Percentiles rank a stretch among this genome's conserved stretches.
phyloP scores from a whole-genome alignment of 495 filamentous ascomycete genomes.

The Lindgomyces ingoldianus region DNA sequence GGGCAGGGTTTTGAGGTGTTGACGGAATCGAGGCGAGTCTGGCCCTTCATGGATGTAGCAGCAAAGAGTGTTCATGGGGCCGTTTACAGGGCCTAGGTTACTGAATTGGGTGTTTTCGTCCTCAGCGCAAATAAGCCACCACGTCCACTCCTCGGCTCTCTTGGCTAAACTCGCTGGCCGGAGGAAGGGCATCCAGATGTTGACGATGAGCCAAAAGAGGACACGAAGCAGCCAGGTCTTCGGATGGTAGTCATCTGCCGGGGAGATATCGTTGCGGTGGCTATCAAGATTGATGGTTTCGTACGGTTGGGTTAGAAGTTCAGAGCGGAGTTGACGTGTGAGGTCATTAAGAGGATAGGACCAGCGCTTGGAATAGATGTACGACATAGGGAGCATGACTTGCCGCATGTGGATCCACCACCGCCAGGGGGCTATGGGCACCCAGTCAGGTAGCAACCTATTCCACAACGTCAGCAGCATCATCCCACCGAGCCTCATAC shows the following conservation, averaged over 20 bases:
- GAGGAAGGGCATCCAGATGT: constrained; percentile 75
- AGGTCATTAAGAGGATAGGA: constrained; percentile 69
- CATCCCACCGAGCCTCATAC: no score
- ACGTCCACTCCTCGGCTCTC: constrained; percentile 73
- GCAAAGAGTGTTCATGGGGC: constrained; percentile 79
- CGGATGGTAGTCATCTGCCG: constrained; percentile 86
- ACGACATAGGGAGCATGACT: constrained; percentile 91
- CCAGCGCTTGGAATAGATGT: constrained; percentile 79
- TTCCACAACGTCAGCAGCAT: neutral
- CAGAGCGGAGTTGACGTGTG: constrained; percentile 71
- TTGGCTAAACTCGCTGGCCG: constrained; percentile 58
- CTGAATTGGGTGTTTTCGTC: constrained; percentile 89
- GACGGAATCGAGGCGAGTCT: constrained; percentile 69
- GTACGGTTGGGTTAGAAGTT: constrained; percentile 82
- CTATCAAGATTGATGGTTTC: constrained; percentile 71
- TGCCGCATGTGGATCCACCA: constrained; percentile 99
- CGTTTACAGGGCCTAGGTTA: constrained; percentile 85
- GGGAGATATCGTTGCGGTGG: constrained; percentile 80
- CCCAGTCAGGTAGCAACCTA: constrained; percentile 89
- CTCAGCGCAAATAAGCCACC: constrained; percentile 79
- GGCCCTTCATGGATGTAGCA: constrained; percentile 85
- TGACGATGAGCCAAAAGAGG: constrained; percentile 72
- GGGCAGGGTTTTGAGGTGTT: constrained; percentile 75
- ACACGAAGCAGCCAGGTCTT: constrained; percentile 80
- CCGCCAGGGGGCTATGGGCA: constrained; percentile 89